phyloP scores from a whole-genome alignment of 306 rosid genomes.

The Alnus glutinosa region DNA sequence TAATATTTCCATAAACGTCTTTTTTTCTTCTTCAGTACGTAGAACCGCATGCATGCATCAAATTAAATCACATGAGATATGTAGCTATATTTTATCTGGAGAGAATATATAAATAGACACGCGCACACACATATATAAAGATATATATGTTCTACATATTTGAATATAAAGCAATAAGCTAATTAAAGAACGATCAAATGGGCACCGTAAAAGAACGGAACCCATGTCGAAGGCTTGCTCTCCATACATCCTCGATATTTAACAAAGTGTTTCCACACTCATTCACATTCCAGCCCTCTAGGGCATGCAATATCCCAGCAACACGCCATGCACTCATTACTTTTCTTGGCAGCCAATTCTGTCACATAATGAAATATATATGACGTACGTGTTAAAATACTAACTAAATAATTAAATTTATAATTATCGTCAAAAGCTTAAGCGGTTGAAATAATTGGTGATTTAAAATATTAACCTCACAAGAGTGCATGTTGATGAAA shows the following conservation, averaged over 20 bases:
- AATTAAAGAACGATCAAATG: neutral
- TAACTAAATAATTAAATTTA: too few relatives aligned
- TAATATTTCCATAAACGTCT: too few relatives aligned
- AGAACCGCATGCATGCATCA: too few relatives aligned
- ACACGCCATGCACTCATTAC: conserved; percentile 84
- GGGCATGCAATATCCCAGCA: conserved; percentile 67
- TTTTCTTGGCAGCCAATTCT: conserved; percentile 77
- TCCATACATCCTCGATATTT: conserved; percentile 55
- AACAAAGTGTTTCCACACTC: conserved; percentile 60
- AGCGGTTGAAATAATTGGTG: too few relatives aligned
- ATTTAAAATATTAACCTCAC: too few relatives aligned
- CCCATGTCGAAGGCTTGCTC: conserved; percentile 42
- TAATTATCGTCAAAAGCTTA: too few relatives aligned
- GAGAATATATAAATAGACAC: too few relatives aligned
- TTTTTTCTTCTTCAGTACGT: too few relatives aligned
- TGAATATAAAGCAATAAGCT: neutral
- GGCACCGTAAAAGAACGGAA: conserved; percentile 36
- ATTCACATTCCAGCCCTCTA: conserved; percentile 65
- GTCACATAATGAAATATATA: neutral
- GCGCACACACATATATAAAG: neutral
- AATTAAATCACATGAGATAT: too few relatives aligned
- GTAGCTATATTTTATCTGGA: too few relatives aligned
- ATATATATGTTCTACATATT: neutral
- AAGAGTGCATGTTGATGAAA: too few relatives aligned
- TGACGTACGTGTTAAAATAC: too few relatives aligned